A percentile compares a stretch with the other conserved stretches of the same genome.
Evolutionary conservation across 2,329 filamentous ascomycete species (phyloP).

Genomic region (Xylariales sp.): DNA sequence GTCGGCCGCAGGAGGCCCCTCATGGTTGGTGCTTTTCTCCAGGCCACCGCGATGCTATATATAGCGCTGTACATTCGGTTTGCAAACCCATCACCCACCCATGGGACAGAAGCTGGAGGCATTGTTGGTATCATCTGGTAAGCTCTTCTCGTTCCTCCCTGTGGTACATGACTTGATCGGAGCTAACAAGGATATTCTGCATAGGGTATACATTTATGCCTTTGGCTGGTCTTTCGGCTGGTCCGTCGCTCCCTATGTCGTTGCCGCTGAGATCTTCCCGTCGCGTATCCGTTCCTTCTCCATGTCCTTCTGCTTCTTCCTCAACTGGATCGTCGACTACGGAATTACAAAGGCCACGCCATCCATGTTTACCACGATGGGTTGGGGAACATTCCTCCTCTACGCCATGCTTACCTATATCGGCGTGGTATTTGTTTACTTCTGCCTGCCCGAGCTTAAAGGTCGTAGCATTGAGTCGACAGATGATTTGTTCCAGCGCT

Average conservation of each 20-base stretch:
- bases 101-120: conserved; percentile 31
- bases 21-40: conserved; percentile 23
- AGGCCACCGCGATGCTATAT: conserved; percentile 26
- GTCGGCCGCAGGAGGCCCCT: conserved; percentile 25
- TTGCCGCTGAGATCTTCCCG: conserved; percentile 28
- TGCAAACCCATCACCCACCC: conserved; percentile 20
- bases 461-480: conserved; percentile 44
- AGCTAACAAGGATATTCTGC: no score
- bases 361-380: conserved; percentile 29
- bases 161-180: no score
- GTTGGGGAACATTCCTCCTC: conserved; percentile 30
- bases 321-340: conserved; percentile 28
- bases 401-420: conserved; percentile 29
- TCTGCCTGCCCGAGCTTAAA: conserved; percentile 44
- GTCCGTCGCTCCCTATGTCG: conserved; percentile 21
- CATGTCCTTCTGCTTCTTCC: conserved; percentile 22
- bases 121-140: conserved; percentile 34
- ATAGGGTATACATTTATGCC: conserved; percentile 24
- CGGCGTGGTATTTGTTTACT: conserved; percentile 36
- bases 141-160: no score
- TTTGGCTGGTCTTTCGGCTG: conserved; percentile 22
- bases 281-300: conserved; percentile 24
- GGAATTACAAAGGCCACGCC: conserved; percentile 26
- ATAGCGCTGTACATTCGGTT: conserved; percentile 30
- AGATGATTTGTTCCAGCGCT: conserved; percentile 39